Base-by-base conservation (phyloP, 441 rosid species). In the Arabidopsis lyrata region DNA sequence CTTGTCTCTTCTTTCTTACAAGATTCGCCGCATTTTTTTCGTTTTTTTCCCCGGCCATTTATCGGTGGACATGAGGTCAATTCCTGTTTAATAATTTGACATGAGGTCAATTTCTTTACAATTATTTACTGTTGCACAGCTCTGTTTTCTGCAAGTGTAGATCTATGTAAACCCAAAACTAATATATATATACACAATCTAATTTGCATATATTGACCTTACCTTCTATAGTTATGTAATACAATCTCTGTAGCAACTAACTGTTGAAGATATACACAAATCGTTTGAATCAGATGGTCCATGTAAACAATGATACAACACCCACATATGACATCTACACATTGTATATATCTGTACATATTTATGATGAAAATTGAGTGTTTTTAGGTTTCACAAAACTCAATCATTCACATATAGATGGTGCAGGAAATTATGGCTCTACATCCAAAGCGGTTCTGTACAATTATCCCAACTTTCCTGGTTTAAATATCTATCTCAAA, bases 41-140 rank as follows among this genome's bases (percentile, higher is more conserved):
- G 13, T 48, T 66, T 58, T 35, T 35, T 72, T 4, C 5, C 60
- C 31, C 69, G 77, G 68, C 75, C 63, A 35, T 41, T 69, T 68
- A 78, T 48, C 72, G 16, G 66, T 70, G 62, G 66, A 73, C 66
- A 73, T 73, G 81, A 78, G 81, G 81, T 73, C 77, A 67, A 8
- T 77, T 53, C 62, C 48, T 55, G 71, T 63, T 74, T 41, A 78
- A 60, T 73, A 78, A 73, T 73, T 57, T 77, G 80, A 77, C 80
- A 77, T 59, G 80, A 77, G 77, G 80, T 77, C 77, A 77, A 44
- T 60, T 59, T 36, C 64, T 66, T 48, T 72, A 66, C 58, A 36
- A 52, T 67, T 47, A 55, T 71, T 59, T 66, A 34, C 68, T 44
- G 77, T 35, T 77, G 73, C 66, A 27, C 24, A 54, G 7, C 54